Evolutionary conservation across 2,329 filamentous ascomycete genomes (phyloP), one percentile per base, ranked within the genome.

Genomic region (Xylaria sp.): DNA sequence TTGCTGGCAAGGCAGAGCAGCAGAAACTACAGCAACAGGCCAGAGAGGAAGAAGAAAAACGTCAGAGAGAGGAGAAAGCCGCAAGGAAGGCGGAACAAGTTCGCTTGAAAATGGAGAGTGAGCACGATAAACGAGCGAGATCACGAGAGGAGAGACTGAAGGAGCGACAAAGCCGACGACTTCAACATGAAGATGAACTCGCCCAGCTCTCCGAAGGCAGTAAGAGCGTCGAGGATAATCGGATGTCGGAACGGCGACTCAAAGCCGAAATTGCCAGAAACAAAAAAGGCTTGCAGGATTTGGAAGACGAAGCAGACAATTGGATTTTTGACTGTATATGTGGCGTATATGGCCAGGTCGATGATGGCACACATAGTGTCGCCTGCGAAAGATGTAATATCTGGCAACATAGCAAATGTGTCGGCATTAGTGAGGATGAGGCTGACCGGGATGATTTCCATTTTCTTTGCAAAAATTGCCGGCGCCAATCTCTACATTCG

Each of bases 271-370:
- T 96, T 71, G 91, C 93, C 71, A 90, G 85, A 76, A 92, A 88
- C 66, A 89, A 90, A 75, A 89, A 89, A 75, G 91, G 92, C 35
- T 80, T 97, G 11, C 85, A 90, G 69, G 86, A 90, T 57, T 83
- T 97, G 23, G 85, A 84, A 49, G 78, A 81, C 25, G 79, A 88
- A 68, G 92, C 95, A 50, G 91, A 92, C 12, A 87, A 93, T 54
- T 98, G 95, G 95, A 85, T 92, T 40, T 99, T 99, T 70, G 95
- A 99, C 74, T 99, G 95, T 74, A 85, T 92, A 25, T 99, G 95
- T 75, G 94, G 94, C 25, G 84, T 93, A 21, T 89, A 97, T 75
- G 95, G 95, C 21, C 90, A 96, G 70, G 92, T 97, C 62, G 95
- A 99, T 71, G 95, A 98, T 74, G 95, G 95, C 37, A 90, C 92